Evolutionary conservation across 1,284 basidiomycete species (phyloP).

Genomic region (Irpex lacteus): DNA sequence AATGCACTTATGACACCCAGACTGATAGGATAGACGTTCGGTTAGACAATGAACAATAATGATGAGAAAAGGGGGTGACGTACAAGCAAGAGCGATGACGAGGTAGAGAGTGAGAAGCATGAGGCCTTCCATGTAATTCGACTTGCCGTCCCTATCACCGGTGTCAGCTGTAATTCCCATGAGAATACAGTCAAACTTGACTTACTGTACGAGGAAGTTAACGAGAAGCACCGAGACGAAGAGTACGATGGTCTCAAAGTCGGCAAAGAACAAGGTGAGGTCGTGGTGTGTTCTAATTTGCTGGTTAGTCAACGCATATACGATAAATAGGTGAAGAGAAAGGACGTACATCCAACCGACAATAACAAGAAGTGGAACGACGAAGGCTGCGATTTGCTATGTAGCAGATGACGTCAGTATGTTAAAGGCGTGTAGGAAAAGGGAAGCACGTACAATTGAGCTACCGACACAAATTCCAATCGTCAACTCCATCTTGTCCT

Average conservation of each 20-base stretch:
- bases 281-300: slow-evolving; percentile 61
- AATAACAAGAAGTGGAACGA: slow-evolving; percentile 82
- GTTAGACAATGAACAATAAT: slow-evolving; percentile 1
- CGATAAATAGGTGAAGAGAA: background rate
- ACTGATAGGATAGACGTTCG: slow-evolving; percentile 16
- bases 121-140: slow-evolving; percentile 86
- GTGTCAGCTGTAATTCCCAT: background rate
- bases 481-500: slow-evolving; percentile 83
- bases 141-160: slow-evolving; percentile 65
- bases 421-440: background rate
- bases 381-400: slow-evolving; percentile 87
- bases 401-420: background rate
- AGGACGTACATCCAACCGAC: slow-evolving; percentile 73
- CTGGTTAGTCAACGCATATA: slow-evolving; percentile 8
- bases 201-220: slow-evolving; percentile 74
- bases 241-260: slow-evolving; percentile 81
- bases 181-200: slow-evolving; percentile 12
- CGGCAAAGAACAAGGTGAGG: slow-evolving; percentile 81
- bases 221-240: slow-evolving; percentile 86
- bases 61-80: slow-evolving; percentile 7
- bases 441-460: slow-evolving; percentile 64
- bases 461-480: slow-evolving; percentile 90
- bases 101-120: slow-evolving; percentile 46
- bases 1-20: slow-evolving; percentile 28
- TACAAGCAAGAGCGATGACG: slow-evolving; percentile 31